Conservation (phyloP, 1,139 yeast genomes). For the Sugiyamaella pinicola region DNA sequence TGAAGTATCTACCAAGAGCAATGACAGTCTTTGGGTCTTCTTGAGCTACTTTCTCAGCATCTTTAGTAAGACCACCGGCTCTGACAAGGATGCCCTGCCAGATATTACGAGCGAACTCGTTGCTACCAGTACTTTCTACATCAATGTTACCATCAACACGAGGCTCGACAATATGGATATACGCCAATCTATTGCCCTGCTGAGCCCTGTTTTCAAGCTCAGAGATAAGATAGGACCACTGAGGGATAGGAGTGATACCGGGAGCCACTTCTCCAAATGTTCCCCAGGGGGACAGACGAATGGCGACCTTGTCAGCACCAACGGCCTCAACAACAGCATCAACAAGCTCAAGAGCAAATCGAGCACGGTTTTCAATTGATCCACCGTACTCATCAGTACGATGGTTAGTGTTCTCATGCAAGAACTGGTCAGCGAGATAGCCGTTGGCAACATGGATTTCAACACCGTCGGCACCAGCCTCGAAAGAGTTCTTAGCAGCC, state of each 20-base stretch:
- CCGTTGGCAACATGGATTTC: not conserved
- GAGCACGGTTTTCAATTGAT: not conserved
- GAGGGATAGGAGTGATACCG: not conserved
- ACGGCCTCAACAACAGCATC: not conserved
- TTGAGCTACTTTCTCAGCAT: conserved; percentile 29
- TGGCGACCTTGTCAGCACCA: not conserved
- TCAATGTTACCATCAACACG: not conserved
- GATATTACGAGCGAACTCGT: not conserved
- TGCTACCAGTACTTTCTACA: not conserved
- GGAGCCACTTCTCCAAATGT: not conserved
- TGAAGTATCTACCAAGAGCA: conserved; percentile 35
- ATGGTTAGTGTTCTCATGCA: not conserved
- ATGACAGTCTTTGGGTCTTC: conserved; percentile 46
- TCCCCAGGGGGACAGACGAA: not conserved
- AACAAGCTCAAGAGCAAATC: not conserved
- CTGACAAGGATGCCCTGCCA: conserved; percentile 31
- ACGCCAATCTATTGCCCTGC: not conserved
- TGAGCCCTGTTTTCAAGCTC: not conserved
- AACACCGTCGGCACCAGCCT: not conserved
- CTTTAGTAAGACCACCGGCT: conserved; percentile 29
- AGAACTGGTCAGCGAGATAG: not conserved
- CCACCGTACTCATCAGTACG: not conserved
- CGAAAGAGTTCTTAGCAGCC: not conserved
- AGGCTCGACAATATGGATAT: not conserved
- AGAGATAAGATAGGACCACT: not conserved